These are phyloP conservation scores for Diplodia sapinea DNA, from an alignment of 2,329 filamentous ascomycete species.

Conservation along the genomic window DNA sequence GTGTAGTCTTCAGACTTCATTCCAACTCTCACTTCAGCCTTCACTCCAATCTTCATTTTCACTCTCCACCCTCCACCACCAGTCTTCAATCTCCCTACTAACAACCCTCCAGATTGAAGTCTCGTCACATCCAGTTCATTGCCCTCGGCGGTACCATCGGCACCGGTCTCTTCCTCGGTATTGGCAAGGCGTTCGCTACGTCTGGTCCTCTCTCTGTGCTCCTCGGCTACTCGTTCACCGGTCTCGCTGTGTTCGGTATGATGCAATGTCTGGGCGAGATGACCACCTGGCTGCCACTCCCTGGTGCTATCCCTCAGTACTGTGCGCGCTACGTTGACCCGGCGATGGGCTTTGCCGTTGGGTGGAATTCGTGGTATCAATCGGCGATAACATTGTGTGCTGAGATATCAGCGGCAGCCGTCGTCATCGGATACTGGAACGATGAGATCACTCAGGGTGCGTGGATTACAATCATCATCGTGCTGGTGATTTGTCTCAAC, in stretches of 20 bases:
- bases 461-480: constrained; percentile 36
- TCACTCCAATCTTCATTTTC: background rate
- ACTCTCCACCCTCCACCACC: too few species aligned
- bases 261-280: constrained; percentile 40
- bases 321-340: constrained; percentile 64
- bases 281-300: constrained; percentile 39
- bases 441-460: constrained; percentile 27
- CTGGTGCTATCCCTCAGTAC: constrained; percentile 82
- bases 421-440: constrained; percentile 53
- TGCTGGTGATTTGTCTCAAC: constrained; percentile 30
- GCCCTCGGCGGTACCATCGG: constrained; percentile 50
- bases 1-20: background rate
- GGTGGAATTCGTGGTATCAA: constrained; percentile 25
- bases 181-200: constrained; percentile 28
- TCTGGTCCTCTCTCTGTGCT: constrained; percentile 38
- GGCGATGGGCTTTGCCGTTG: constrained; percentile 28
- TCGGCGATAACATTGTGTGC: constrained; percentile 38
- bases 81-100: background rate
- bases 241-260: constrained; percentile 37
- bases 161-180: constrained; percentile 31
- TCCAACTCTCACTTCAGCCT: background rate
- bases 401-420: constrained; percentile 48
- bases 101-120: constrained; percentile 50
- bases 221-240: constrained; percentile 31
- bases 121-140: constrained; percentile 65